Percentiles rank a stretch among this genome's conserved stretches.
phyloP scores from a whole-genome alignment of 352 stramenopile species.

The Globisporangium echinulatum region DNA sequence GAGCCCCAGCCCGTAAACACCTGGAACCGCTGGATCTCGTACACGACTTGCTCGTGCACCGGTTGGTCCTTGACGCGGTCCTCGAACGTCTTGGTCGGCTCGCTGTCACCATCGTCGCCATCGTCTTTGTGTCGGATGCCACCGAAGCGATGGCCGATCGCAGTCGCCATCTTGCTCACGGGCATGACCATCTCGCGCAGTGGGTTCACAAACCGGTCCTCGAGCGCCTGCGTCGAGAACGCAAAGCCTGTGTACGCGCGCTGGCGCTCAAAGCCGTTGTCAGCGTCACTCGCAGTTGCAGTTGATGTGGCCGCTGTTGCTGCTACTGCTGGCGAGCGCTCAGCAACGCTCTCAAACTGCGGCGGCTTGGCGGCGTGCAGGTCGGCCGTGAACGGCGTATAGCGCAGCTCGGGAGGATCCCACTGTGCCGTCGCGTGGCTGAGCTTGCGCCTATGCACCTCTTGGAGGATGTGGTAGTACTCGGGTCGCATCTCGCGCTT shows the following conservation, averaged over 20 bases:
- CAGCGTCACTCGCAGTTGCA: not conserved
- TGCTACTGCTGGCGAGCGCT: conserved; percentile 14
- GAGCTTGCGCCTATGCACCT: conserved; percentile 48
- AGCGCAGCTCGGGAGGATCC: conserved; percentile 55
- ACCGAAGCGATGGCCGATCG: conserved; percentile 25
- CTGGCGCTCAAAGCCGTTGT: conserved; percentile 17
- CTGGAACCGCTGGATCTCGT: conserved; percentile 82
- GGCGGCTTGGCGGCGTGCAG: conserved; percentile 44
- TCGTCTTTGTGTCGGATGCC: conserved; percentile 27
- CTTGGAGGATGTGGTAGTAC: conserved; percentile 86
- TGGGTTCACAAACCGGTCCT: conserved; percentile 79
- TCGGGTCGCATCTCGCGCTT: conserved; percentile 80
- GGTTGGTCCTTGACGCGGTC: conserved; percentile 49
- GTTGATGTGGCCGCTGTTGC: not conserved
- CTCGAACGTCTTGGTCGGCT: conserved; percentile 45
- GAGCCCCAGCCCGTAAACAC: conserved; percentile 81
- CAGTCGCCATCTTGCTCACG: conserved; percentile 40
- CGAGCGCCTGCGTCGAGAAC: conserved; percentile 71
- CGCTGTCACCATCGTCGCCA: conserved; percentile 18
- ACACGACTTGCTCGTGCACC: conserved; percentile 60
- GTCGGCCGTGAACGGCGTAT: conserved; percentile 69
- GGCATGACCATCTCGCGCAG: conserved; percentile 69
- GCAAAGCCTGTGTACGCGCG: conserved; percentile 78
- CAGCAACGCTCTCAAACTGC: conserved; percentile 43
- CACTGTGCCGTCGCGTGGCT: conserved; percentile 42